Evolutionary conservation across 1,139 yeast species (phyloP).

Genomic region (Fermentozyma sake): DNA sequence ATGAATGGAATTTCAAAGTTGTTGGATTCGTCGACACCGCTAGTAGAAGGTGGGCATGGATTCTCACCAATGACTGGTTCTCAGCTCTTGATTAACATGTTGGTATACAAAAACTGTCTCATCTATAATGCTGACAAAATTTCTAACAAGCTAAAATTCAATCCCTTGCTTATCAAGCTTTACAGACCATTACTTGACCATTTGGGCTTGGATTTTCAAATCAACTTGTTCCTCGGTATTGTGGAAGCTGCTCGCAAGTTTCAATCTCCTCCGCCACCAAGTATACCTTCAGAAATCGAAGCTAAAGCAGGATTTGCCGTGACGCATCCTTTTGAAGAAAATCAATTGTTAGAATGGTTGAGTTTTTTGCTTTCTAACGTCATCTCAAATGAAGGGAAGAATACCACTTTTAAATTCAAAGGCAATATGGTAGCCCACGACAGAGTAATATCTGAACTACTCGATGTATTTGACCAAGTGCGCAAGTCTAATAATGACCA

Average conservation of each 20-base stretch:
- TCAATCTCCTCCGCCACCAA: too few relatives aligned
- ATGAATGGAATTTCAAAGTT: conserved; percentile 13
- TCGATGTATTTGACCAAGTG: too few relatives aligned
- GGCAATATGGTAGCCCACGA: too few relatives aligned
- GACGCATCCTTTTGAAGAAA: conserved; percentile 7
- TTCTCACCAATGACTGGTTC: conserved; percentile 5
- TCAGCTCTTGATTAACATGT: conserved; percentile 9
- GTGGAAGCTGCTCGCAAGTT: background rate
- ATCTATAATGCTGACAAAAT: conserved; percentile 22
- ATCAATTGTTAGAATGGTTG: conserved; percentile 18
- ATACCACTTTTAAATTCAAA: too few relatives aligned
- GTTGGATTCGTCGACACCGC: too few relatives aligned
- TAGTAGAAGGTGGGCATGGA: too few relatives aligned
- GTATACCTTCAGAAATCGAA: too few relatives aligned
- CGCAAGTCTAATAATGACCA: too few relatives aligned
- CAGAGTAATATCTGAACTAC: too few relatives aligned
- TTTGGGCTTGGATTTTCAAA: conserved; percentile 21
- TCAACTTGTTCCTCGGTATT: conserved; percentile 9
- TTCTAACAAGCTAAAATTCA: conserved; percentile 19
- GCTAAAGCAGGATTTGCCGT: conserved; percentile 4
- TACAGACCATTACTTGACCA: conserved; percentile 32
- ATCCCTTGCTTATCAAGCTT: conserved; percentile 24
- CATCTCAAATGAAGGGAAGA: too few relatives aligned
- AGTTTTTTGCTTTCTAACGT: conserved; percentile 3
- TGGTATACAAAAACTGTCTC: conserved; percentile 23